Percentiles rank a stretch among this genome's conserved stretches.
phyloP scores from a whole-genome alignment of 768 basidiomycete genomes.

The Imleria badia region DNA sequence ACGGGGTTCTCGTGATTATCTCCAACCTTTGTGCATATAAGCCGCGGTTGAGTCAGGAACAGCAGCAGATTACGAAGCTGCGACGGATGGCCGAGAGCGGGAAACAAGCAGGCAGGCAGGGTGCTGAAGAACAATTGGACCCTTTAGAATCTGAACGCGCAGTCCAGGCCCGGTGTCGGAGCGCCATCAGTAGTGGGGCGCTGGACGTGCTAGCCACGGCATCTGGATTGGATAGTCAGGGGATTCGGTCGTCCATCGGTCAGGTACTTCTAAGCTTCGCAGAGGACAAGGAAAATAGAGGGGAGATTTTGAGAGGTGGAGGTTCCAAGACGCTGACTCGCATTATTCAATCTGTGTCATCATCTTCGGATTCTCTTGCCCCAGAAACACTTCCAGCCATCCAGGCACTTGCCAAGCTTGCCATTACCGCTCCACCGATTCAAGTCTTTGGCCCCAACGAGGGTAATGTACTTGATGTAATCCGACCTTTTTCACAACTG shows the following conservation, averaged over 20 bases:
- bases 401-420: conserved; percentile 89
- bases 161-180: conserved; percentile 61
- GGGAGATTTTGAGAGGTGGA: conserved; percentile 73
- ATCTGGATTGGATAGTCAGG: conserved; percentile 58
- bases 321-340: conserved; percentile 65
- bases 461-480: conserved; percentile 75
- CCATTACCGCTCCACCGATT: conserved; percentile 88
- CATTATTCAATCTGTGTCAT: conserved; percentile 53
- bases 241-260: conserved; percentile 57
- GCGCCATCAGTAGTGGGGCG: conserved; percentile 59
- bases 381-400: conserved; percentile 51
- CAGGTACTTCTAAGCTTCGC: conserved; percentile 68
- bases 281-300: conserved; percentile 76
- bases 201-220: conserved; percentile 62
- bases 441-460: conserved; percentile 89
- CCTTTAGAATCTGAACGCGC: conserved; percentile 62
- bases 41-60: conserved; percentile 73
- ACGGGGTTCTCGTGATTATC: conserved; percentile 75
- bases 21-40: conserved; percentile 72
- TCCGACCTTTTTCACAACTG: conserved; percentile 75
- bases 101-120: conserved; percentile 33
- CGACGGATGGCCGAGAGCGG: conserved; percentile 64
- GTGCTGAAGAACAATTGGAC: conserved; percentile 30
- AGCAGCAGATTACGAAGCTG: conserved; percentile 78
- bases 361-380: conserved; percentile 27